Base-by-base conservation (phyloP, 805 yeast genomes). In the Teunomyces cretensis region DNA sequence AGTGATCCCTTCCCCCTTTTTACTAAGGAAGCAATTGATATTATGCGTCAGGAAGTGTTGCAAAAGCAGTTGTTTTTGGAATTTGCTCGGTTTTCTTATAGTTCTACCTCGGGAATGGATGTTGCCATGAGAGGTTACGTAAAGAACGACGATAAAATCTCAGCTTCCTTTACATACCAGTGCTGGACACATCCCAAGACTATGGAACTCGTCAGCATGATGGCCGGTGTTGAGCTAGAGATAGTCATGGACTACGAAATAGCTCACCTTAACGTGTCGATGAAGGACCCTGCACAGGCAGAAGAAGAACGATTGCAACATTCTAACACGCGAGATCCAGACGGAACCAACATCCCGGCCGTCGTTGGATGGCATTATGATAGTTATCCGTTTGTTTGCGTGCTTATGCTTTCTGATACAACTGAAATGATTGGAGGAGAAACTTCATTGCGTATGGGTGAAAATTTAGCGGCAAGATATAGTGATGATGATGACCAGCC, bases 321-420 rank as follows among this genome's bases (percentile, higher is more conserved):
- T 2, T 13, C 26, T 9, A 37, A 30, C 1, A 13, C 26, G 2
- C 46, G 33, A 24, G 39, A 27, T 40, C 42, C 40, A 4, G 39
- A 44, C 4, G 39, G 38, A 2, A 41, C 53, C 30, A 56, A 60
- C 15, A 68, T 78, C 41, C 80, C 80, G 9, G 83, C 81, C 16
- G 71, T 80, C 35, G 83, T 80, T 30, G 78, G 79, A 26, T 81
- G 86, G 86, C 86, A 81, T 65, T 59, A 67, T 43, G 86, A 81
- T 56, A 73, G 81, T n/a, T 80, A 79, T 45, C 85, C 84, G 12
- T 79, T 79, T 56, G 85, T 80, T 14, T 81, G 84, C 61, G 86
- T 81, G 12, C 67, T 80, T 48, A 81, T 81, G 86, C 56, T 81
- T 37, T 74, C 80, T 26, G 84, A 80, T 55, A 81, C 86, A 7